Evolutionary conservation across 805 yeast species (phyloP).

Genomic region (Candida sithepensis): DNA sequence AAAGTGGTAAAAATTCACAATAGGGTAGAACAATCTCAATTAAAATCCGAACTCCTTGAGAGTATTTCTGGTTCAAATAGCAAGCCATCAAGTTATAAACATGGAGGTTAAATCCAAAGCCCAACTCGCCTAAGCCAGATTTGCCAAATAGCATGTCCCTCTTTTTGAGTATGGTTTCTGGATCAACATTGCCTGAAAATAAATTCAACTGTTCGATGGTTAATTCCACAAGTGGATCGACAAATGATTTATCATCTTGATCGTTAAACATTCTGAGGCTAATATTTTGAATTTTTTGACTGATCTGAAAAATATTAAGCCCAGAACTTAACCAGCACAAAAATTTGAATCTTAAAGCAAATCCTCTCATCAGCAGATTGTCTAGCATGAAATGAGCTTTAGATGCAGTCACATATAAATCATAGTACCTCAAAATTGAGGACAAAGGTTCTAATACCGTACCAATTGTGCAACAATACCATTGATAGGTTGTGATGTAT

Average conservation of each 20-base stretch:
- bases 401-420: constrained; percentile 13
- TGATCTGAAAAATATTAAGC: constrained; percentile 5
- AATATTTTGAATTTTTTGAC: constrained; percentile 5
- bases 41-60: constrained; percentile 5
- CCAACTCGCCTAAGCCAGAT: not conserved
- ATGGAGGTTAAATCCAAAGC: not conserved
- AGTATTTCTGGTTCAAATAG: constrained; percentile 9
- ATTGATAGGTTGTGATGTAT: constrained; percentile 37
- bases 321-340: constrained; percentile 15
- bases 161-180: not conserved
- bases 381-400: constrained; percentile 5
- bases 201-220: constrained; percentile 3
- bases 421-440: constrained; percentile 26
- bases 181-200: constrained; percentile 5
- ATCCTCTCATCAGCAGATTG: constrained; percentile 1
- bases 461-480: constrained; percentile 40
- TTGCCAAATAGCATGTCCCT: not conserved
- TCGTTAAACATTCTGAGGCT: not conserved
- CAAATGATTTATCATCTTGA: not conserved
- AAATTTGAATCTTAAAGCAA: constrained; percentile 11
- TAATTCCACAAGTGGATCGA: not conserved
- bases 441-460: constrained; percentile 38
- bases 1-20: not conserved
- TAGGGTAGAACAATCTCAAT: constrained; percentile 3
- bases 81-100: constrained; percentile 1